Conservation (phyloP, 345 rosid species). For the Angophora floribunda region DNA sequence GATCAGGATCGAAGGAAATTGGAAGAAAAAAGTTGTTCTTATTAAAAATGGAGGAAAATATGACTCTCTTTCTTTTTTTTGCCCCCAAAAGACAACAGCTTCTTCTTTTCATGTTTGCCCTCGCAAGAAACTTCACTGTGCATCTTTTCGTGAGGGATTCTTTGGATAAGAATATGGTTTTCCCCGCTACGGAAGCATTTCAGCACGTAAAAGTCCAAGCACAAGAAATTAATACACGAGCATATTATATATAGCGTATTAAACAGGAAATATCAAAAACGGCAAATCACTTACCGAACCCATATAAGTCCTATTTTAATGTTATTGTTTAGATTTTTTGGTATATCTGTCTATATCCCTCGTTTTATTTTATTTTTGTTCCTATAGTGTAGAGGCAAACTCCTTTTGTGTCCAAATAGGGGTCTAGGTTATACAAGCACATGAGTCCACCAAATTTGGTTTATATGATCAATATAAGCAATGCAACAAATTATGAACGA, state of each 20-base stretch:
- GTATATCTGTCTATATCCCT: too few relatives aligned
- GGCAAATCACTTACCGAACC: accelerated
- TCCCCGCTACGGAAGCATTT: neutral
- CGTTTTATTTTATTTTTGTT: too few relatives aligned
- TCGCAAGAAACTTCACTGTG: neutral
- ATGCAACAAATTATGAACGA: neutral
- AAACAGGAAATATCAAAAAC: neutral
- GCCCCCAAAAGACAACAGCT: too few relatives aligned
- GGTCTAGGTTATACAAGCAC: neutral
- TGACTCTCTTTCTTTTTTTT: too few relatives aligned
- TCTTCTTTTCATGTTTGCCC: neutral
- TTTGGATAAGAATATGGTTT: too few relatives aligned
- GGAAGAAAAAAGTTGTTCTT: too few relatives aligned
- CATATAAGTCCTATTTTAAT: accelerated
- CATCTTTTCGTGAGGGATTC: neutral
- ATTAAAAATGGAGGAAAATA: too few relatives aligned
- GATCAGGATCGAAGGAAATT: neutral
- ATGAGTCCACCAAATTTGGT: accelerated
- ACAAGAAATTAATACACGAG: neutral
- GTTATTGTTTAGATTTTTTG: neutral
- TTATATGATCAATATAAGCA: neutral
- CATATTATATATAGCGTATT: neutral
- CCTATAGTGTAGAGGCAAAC: neutral
- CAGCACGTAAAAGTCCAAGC: neutral
- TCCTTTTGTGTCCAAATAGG: neutral